Evolutionary conservation across 495 filamentous ascomycete species (phyloP).

Genomic region (Aspergillus funiculosus): DNA sequence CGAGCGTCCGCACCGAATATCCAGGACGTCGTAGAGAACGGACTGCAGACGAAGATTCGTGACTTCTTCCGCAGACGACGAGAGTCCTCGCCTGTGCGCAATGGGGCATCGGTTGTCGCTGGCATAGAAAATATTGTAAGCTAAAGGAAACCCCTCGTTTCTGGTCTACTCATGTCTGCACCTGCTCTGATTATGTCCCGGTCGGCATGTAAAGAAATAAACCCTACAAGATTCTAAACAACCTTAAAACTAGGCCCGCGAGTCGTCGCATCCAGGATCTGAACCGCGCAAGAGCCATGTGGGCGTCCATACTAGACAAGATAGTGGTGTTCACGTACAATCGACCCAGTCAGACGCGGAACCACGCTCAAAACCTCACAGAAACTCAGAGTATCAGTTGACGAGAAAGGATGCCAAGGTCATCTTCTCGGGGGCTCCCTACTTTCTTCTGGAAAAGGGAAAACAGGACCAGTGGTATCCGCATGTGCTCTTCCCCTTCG

Average conservation of each 20-base stretch:
- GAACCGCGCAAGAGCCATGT: neutral
- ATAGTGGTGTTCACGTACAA: constrained; percentile 1
- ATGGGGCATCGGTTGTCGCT: neutral
- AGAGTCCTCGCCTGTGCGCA: constrained; percentile 1
- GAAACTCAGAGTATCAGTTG: constrained; percentile 24
- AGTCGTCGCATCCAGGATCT: neutral
- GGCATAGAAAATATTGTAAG: neutral
- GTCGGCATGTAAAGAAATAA: too few relatives aligned
- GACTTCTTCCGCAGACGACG: constrained; percentile 27
- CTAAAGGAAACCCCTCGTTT: too few relatives aligned
- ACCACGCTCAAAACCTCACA: neutral
- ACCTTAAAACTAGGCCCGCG: neutral
- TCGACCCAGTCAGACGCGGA: neutral
- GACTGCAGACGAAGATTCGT: constrained; percentile 18
- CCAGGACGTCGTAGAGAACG: neutral
- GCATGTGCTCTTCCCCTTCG: constrained; percentile 64
- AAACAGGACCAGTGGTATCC: constrained; percentile 54
- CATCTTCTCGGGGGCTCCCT: constrained; percentile 71
- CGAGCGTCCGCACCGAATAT: constrained; percentile 14
- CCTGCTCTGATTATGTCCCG: too few relatives aligned
- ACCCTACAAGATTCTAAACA: too few relatives aligned
- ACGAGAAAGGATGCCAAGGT: constrained; percentile 58
- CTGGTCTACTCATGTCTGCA: too few relatives aligned
- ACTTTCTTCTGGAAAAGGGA: constrained; percentile 54
- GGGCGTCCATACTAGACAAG: neutral